Evolutionary conservation across 176 grass and related monocot species (phyloP).

Genomic region (Ananas comosus): DNA sequence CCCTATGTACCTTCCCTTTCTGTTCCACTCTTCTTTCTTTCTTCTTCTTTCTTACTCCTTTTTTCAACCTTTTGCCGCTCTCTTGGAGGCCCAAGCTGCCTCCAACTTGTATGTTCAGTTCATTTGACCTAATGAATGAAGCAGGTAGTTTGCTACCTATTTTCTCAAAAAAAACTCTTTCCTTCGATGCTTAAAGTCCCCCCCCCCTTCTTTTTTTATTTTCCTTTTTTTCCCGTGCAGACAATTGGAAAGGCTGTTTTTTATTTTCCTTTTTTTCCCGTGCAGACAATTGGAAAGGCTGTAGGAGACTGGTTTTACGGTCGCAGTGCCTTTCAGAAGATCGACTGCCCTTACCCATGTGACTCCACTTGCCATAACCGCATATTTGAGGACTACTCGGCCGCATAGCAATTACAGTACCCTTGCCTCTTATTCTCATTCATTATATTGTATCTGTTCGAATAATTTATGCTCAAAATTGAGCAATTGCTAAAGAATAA

Average conservation of each 20-base stretch:
- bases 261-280: not conserved
- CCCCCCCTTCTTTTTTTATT: not conserved
- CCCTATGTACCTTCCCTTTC: too few relatives aligned
- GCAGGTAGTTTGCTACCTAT: too few relatives aligned
- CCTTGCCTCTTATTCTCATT: slow-evolving; percentile 21
- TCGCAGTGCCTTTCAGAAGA: slow-evolving; percentile 31
- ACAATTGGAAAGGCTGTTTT: slow-evolving; percentile 40
- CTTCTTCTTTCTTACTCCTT: too few relatives aligned
- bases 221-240: slow-evolving; percentile 13
- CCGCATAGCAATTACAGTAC: slow-evolving; percentile 43
- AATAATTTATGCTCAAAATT: slow-evolving; percentile 7
- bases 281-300: slow-evolving; percentile 44
- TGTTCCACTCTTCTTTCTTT: too few relatives aligned
- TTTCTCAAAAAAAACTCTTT: too few relatives aligned
- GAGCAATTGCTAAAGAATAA: slow-evolving; percentile 12
- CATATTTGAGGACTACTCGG: slow-evolving; percentile 22
- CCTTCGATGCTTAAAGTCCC: too few relatives aligned
- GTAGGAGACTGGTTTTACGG: slow-evolving; percentile 62
- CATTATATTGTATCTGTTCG: slow-evolving; percentile 21
- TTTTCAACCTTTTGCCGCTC: too few relatives aligned
- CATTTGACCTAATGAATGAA: too few relatives aligned
- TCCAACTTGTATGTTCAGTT: too few relatives aligned
- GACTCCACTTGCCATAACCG: slow-evolving; percentile 51
- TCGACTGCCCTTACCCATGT: slow-evolving; percentile 66
- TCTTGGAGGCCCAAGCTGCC: too few relatives aligned